phyloP scores from a whole-genome alignment of 345 rosid species.

The Citropsis articulata region DNA sequence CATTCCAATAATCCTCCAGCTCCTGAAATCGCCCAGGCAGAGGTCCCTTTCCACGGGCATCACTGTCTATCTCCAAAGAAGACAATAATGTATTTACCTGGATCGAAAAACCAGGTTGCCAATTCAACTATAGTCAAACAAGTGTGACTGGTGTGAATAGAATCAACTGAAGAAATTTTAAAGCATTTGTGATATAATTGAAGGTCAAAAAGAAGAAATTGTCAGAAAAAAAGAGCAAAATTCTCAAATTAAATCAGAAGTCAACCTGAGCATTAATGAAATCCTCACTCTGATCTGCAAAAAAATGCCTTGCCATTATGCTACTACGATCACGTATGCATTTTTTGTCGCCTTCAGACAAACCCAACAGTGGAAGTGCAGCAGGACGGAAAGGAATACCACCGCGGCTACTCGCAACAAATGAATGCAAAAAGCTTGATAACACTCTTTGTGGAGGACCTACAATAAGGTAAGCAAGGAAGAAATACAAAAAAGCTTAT shows the following conservation, averaged over 20 bases:
- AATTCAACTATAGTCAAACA: conserved; percentile 1
- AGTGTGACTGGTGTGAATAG: not conserved
- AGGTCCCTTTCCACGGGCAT: conserved; percentile 64
- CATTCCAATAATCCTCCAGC: conserved; percentile 95
- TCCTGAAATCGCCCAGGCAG: conserved; percentile 75
- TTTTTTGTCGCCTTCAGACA: conserved; percentile 89
- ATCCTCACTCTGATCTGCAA: conserved; percentile 86
- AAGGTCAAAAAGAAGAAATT: not conserved
- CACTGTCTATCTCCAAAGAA: conserved; percentile 84
- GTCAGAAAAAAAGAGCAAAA: not conserved
- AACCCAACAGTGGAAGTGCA: conserved; percentile 75
- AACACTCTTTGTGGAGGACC: conserved; percentile 95
- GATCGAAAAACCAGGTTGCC: conserved; percentile 5
- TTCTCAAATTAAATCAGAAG: not conserved
- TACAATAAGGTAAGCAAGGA: conserved; percentile 30
- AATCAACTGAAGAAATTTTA: not conserved
- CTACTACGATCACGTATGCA: conserved; percentile 99
- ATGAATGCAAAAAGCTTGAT: conserved; percentile 83
- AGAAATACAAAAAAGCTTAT: not conserved
- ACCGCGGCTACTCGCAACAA: conserved; percentile 86
- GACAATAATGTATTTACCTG: conserved; percentile 90
- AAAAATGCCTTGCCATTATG: conserved; percentile 95
- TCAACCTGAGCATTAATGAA: conserved; percentile 87
- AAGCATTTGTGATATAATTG: not conserved
- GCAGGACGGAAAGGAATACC: conserved; percentile 85